phyloP scores from a whole-genome alignment of 2,329 filamentous ascomycete species.

The Botrytis deweyae region DNA sequence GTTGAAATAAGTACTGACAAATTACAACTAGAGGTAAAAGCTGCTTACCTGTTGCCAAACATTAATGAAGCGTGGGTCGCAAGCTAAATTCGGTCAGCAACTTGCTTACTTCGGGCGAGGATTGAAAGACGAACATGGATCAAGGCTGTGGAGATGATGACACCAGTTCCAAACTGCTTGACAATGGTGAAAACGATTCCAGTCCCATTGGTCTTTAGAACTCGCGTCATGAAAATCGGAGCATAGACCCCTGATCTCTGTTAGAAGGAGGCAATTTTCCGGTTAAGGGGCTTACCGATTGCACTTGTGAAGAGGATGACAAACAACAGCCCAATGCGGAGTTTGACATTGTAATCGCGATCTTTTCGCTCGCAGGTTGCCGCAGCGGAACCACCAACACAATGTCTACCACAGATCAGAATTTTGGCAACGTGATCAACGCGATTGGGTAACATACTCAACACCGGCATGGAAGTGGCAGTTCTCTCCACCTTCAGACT shows the following conservation, averaged over 20 bases:
- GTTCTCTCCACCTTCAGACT: not conserved
- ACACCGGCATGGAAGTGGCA: slow-evolving; percentile 1
- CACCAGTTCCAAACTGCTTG: slow-evolving; percentile 73
- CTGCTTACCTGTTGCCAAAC: slow-evolving; percentile 47
- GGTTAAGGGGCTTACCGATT: not conserved
- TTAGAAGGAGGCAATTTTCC: not conserved
- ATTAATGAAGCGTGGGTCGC: slow-evolving; percentile 71
- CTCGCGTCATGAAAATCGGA: not conserved
- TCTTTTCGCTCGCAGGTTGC: not conserved
- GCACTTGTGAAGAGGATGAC: slow-evolving; percentile 3
- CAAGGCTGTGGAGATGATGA: slow-evolving; percentile 71
- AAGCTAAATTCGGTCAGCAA: slow-evolving; percentile 48
- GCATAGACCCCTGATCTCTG: not conserved
- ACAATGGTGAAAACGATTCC: slow-evolving; percentile 39
- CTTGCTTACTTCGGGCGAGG: not conserved
- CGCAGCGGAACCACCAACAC: not conserved
- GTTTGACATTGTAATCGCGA: slow-evolving; percentile 5
- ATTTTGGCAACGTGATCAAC: not conserved
- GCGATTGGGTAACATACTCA: not conserved
- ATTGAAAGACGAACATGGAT: slow-evolving; percentile 54
- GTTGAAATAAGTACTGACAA: not conserved
- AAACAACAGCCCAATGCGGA: slow-evolving; percentile 2
- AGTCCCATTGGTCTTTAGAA: not conserved
- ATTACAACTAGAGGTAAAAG: not conserved
- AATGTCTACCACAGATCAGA: not conserved